Percentiles rank a stretch among this genome's conserved stretches.
These are phyloP conservation scores for Trichoderma erinaceum DNA, from an alignment of 495 filamentous ascomycete genomes.

Conservation along the genomic window DNA sequence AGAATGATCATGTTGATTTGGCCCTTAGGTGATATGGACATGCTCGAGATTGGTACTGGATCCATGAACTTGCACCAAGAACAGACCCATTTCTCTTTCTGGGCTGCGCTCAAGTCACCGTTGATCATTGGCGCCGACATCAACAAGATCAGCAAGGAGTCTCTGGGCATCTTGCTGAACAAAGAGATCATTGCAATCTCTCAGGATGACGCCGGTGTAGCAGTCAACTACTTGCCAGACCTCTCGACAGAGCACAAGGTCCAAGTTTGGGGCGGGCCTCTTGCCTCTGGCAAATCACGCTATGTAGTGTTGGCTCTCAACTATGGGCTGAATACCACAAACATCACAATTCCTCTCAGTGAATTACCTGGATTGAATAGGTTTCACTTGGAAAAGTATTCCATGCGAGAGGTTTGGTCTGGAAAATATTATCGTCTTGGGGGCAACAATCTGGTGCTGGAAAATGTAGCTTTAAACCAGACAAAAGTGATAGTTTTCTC, in stretches of 20 bases:
- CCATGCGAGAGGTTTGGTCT: slow-evolving; percentile 14
- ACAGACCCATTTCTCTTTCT: slow-evolving; percentile 47
- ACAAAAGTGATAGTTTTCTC: slow-evolving; percentile 19
- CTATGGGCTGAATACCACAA: slow-evolving; percentile 13
- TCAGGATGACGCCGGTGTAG: slow-evolving; percentile 43
- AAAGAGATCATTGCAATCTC: slow-evolving; percentile 42
- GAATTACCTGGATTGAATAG: slow-evolving; percentile 15
- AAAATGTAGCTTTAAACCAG: slow-evolving; percentile 16
- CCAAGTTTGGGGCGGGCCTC: slow-evolving; percentile 23
- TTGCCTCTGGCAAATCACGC: slow-evolving; percentile 18
- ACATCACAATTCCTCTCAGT: slow-evolving; percentile 13
- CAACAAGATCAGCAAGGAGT: slow-evolving; percentile 27
- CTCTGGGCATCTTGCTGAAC: slow-evolving; percentile 39
- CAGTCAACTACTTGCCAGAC: slow-evolving; percentile 31
- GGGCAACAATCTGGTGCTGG: slow-evolving; percentile 11
- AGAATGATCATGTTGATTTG: no score
- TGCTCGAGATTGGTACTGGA: slow-evolving; percentile 43
- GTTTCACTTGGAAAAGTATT: background rate
- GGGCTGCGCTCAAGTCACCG: slow-evolving; percentile 49
- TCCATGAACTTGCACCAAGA: slow-evolving; percentile 33
- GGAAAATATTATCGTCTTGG: slow-evolving; percentile 14
- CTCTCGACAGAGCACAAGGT: slow-evolving; percentile 20
- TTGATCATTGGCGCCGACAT: slow-evolving; percentile 46
- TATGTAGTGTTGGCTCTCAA: slow-evolving; percentile 19
- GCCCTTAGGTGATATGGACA: slow-evolving; percentile 35